Conservation (phyloP, 306 rosid genomes). For the Datisca glomerata region DNA sequence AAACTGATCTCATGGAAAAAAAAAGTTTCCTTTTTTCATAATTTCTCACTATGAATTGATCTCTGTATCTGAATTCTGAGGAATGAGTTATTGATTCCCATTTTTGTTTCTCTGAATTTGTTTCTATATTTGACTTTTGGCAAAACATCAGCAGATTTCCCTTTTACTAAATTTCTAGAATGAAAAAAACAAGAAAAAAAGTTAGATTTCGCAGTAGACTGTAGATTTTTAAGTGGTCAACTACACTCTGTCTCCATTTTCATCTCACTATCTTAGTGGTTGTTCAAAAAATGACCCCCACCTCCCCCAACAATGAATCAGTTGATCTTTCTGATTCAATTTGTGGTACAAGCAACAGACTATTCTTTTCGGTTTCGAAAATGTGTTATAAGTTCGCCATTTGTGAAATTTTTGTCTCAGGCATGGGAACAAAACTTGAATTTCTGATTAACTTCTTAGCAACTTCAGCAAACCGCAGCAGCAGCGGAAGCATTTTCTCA, state of each 20-base stretch:
- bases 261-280: slow-evolving; percentile 23
- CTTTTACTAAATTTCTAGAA: slow-evolving; percentile 15
- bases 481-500: too few relatives aligned
- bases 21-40: too few relatives aligned
- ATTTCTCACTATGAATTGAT: too few relatives aligned
- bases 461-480: slow-evolving; percentile 32
- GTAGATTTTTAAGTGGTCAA: slow-evolving; percentile 25
- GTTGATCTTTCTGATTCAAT: too few relatives aligned
- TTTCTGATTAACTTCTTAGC: slow-evolving; percentile 47
- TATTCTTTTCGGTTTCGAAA: slow-evolving; percentile 7
- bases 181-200: slow-evolving; percentile 8
- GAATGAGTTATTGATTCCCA: slow-evolving; percentile 7
- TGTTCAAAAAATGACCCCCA: slow-evolving; percentile 21
- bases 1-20: too few relatives aligned
- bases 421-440: slow-evolving; percentile 82
- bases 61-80: too few relatives aligned
- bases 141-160: slow-evolving; percentile 2
- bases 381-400: slow-evolving; percentile 2
- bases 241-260: slow-evolving; percentile 30
- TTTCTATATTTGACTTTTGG: slow-evolving; percentile 5
- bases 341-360: too few relatives aligned
- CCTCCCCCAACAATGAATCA: too few relatives aligned
- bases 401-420: slow-evolving; percentile 32
- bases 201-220: slow-evolving; percentile 22
- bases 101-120: slow-evolving; percentile 1